Evolutionary conservation across 345 rosid genomes (phyloP), one percentile per base, ranked within the genome.

Genomic region (Rhodamnia argentea): DNA sequence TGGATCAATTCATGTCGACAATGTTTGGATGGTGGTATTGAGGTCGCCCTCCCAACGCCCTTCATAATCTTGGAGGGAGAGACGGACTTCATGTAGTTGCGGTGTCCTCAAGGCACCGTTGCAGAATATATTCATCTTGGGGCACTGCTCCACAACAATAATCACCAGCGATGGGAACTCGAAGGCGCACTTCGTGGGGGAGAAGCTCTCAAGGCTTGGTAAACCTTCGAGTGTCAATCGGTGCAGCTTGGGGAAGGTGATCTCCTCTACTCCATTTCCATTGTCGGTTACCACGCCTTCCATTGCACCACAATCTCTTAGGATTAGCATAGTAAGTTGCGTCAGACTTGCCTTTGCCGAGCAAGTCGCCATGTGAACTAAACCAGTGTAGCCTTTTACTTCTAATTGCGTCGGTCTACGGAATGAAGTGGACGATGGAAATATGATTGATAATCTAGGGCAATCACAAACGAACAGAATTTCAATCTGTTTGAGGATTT

Each of bases 401-500:
- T 1, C 0, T 26, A n/a, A 26, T 0, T 0, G 0, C 16, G 0
- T 6, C 18, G n/a, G n/a, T 13, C 37, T 13, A 1, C n/a, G 37
- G 70, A 59, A 13, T 3, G 37, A 3, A 13, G 0, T 13, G 0
- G 18, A 9, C 1, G 70, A n/a, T n/a, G 70, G 70, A 59, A 59
- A 3, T 59, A n/a, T 2, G 1, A 59, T 59, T 5, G 37, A 13
- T n/a, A 59, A 59, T 5, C 70, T n/a, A 0, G 9, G 8, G 4
- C 70, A 59, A 2, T 2, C 9, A 0, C 0, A 0, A 3, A 59
- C 0, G 0, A 0, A 1, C 1, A n/a, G 7, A n/a, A 0, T 2
- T 13, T 60, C 1, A n/a, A 60, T 60, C 0, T n/a, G 10, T n/a
- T n/a, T n/a, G 2, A 60, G 70, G 4, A 60, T 60, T n/a, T 60